Evolutionary conservation across 108 stramenopile genomes (phyloP), one percentile per base, ranked within the genome.

Genomic region (Skeletonema marinoi): DNA sequence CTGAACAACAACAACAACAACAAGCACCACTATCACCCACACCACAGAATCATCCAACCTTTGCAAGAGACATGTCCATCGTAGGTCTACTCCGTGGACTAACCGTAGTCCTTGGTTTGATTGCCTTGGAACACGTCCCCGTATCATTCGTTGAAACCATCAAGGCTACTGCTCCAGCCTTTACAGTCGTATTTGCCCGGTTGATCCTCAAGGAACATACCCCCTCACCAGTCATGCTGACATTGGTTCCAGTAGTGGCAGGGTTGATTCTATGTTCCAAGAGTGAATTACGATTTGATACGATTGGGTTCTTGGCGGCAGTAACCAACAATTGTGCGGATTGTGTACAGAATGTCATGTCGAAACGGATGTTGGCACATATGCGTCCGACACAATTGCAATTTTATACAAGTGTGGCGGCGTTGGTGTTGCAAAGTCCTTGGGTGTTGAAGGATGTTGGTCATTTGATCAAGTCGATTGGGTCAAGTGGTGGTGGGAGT

Each of bases 141-240:
- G 81, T 81, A 12, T 85, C 85, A 6, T 85, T 85, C 66, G 79
- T 81, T 29, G 85, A 85, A 60, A 85, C 85, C 17, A 82, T 85
- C 71, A 85, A 85, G 60, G 77, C 85, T 59, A 82, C 85, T 29
- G 81, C 85, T 0, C 85, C 85, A 32, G 66, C 77, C 30, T 85
- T 85, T 51, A 85, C 85, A 12, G 85, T 85, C 29, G 3, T 78
- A 14, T 78, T 82, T n/a, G 69, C 77, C 42, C 42, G 68, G 2
- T 67, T 85, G 0, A 73, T 85, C 17, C 61, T 85, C 19, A 39
- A 71, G 60, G 80, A 85, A 69, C 80, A 73, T 11, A 82, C 85
- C 5, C 32, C 77, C 25, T 13, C 78, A 35, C 81, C 66, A 29
- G 85, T 82, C 29, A 68, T 82, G 71, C 19, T 81, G 9, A 68